Evolutionary conservation across 805 yeast species (phyloP), one percentile per base, ranked within the genome.

Genomic region (Starmerella geochares): DNA sequence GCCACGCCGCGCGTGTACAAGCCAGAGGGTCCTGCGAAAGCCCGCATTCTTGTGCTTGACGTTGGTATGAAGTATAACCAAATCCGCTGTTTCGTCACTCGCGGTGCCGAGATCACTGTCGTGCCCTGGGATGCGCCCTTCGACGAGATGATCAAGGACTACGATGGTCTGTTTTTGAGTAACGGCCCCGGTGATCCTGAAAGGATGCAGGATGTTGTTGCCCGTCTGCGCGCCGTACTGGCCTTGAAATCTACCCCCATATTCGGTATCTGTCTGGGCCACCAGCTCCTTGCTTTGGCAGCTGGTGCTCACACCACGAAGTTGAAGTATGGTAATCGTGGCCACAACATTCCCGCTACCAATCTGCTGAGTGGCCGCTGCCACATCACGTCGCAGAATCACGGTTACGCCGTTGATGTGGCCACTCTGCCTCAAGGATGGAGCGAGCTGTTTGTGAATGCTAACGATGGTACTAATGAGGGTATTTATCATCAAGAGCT

Each of bases 151-250:
- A 52, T 50, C n/a, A 38, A 38, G 35, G 75, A 79, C 55, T 92
- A 83, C 65, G 98, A 92, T 67, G 99, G 98, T 73, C 75, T 92
- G 61, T 92, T 92, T 71, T 79, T 87, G 58, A 84, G 95, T 38
- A 90, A 90, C 65, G 97, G 97, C 49, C 97, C 97, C 48, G 97
- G 97, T 62, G 95, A 90, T 69, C 97, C 97, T 64, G 83, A 94
- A 45, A 90, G 85, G 68, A 87, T 96, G 73, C 66, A 81, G 31
- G 62, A 76, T 35, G 88, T 97, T 9, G 85, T 86, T 29, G 74
- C 75, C 59, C 80, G 82, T 69, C 75, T 90, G 67, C 77, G 74
- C 63, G 73, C 77, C 62, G 77, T 90, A 50, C 78, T 90, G 80
- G 75, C 75, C 41, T 68, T 77, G 50, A 74, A 71, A 54, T 75